Evolutionary conservation across 2,329 filamentous ascomycete genomes (phyloP).

Genomic region (Decorospora gaudefroyi): DNA sequence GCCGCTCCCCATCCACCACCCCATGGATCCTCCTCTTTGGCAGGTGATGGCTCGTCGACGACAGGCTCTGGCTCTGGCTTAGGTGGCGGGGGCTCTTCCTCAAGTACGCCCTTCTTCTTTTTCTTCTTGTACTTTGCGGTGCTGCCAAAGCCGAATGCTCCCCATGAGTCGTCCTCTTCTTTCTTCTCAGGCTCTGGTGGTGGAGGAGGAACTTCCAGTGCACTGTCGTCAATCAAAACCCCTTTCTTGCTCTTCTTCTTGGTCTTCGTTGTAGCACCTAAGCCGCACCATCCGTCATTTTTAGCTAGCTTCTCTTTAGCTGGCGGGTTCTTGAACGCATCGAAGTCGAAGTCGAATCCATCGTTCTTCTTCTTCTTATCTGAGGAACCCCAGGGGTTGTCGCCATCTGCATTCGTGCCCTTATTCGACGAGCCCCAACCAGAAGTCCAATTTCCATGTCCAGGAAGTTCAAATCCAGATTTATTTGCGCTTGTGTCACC

Average conservation of each 20-base stretch:
- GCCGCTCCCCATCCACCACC: constrained; percentile 29
- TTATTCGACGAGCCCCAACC: constrained; percentile 35
- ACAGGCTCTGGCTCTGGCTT: constrained; percentile 36
- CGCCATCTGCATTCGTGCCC: constrained; percentile 35
- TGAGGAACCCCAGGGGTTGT: constrained; percentile 41
- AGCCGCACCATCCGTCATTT: constrained; percentile 42
- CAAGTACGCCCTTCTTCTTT: constrained; percentile 40
- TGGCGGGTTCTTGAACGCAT: constrained; percentile 32
- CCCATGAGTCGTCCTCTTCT: constrained; percentile 33
- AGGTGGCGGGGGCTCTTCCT: constrained; percentile 28
- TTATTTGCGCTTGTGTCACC: constrained; percentile 38
- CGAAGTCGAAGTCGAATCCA: constrained; percentile 46
- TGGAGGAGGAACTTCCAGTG: constrained; percentile 27
- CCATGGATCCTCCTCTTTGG: constrained; percentile 40
- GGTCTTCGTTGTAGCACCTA: constrained; percentile 48
- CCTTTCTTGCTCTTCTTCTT: constrained; percentile 50
- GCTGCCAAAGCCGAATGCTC: constrained; percentile 35
- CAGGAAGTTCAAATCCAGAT: constrained; percentile 32
- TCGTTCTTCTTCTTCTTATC: constrained; percentile 48
- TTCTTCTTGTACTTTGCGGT: constrained; percentile 45
- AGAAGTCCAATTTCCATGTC: constrained; percentile 31
- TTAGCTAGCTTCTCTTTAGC: constrained; percentile 32
- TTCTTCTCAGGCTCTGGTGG: constrained; percentile 33
- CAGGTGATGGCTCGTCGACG: constrained; percentile 38
- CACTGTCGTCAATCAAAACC: constrained; percentile 37